Conservation (phyloP, 2,329 filamentous ascomycete species). For the Phoma sp. region DNA sequence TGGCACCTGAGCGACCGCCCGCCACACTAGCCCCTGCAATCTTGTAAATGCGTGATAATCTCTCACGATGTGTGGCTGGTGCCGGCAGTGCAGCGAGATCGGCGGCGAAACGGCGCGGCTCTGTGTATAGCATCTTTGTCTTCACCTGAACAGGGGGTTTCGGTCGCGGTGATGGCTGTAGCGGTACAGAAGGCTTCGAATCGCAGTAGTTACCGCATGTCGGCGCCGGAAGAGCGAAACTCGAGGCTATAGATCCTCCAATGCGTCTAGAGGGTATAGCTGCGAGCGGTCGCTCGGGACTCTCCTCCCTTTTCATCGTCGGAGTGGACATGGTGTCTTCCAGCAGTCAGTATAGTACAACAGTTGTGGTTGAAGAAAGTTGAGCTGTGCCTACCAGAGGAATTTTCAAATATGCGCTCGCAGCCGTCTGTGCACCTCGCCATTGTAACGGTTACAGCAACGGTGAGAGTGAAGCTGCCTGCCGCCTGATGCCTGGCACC, state of each 20-base stretch:
- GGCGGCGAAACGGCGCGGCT: background rate
- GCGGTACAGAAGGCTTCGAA: background rate
- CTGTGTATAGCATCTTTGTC: background rate
- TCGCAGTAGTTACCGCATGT: background rate
- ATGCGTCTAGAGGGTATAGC: background rate
- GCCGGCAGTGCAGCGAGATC: background rate
- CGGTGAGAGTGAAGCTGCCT: constrained; percentile 3
- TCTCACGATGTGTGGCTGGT: constrained; percentile 1
- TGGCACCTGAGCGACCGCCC: background rate
- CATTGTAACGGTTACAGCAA: constrained; percentile 1
- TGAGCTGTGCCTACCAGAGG: too few relatives aligned
- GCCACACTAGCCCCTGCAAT: background rate
- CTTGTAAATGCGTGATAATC: constrained; percentile 6
- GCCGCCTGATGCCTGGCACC: background rate
- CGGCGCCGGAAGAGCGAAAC: background rate
- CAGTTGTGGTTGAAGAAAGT: background rate
- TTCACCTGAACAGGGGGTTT: background rate
- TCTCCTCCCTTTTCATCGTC: constrained; percentile 18
- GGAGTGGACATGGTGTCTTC: constrained; percentile 4
- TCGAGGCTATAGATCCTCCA: background rate
- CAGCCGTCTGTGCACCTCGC: background rate
- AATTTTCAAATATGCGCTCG: background rate
- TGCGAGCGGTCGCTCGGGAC: constrained; percentile 7
- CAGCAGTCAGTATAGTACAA: background rate
- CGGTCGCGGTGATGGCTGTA: background rate